These are phyloP conservation scores for Penicillium freii DNA, from an alignment of 2,329 filamentous ascomycete genomes.

Conservation along the genomic window DNA sequence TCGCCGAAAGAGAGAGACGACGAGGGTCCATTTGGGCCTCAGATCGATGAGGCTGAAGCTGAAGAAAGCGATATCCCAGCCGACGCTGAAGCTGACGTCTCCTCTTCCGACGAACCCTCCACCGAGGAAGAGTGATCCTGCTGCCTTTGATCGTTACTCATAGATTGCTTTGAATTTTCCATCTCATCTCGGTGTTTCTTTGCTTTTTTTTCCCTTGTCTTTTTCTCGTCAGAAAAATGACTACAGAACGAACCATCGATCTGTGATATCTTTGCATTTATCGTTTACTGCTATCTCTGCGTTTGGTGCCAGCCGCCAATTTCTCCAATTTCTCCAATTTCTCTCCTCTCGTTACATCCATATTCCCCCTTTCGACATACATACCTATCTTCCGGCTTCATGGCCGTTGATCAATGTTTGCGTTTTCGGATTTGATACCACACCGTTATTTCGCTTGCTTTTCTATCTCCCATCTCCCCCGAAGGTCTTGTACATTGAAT, in stretches of 20 bases:
- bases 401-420: constrained; percentile 22
- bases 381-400: constrained; percentile 15
- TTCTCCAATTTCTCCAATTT: not conserved
- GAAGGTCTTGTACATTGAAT: constrained; percentile 15
- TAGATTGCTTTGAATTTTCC: constrained; percentile 5
- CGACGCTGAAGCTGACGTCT: constrained; percentile 6
- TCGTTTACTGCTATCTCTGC: not conserved
- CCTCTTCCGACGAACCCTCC: constrained; percentile 6
- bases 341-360: constrained; percentile 11
- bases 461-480: not conserved
- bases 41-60: constrained; percentile 19
- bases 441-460: constrained; percentile 15
- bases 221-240: not conserved
- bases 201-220: not conserved
- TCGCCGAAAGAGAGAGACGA: constrained; percentile 32
- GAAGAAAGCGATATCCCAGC: not conserved
- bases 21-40: constrained; percentile 35
- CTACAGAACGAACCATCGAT: not conserved
- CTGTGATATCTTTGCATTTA: constrained; percentile 5
- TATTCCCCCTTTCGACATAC: constrained; percentile 14
- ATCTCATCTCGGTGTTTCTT: constrained; percentile 3
- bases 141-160: not conserved
- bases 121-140: constrained; percentile 9
- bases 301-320: constrained; percentile 2
- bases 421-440: constrained; percentile 31